Evolutionary conservation across 2,329 filamentous ascomycete genomes (phyloP).

Genomic region (Phialophora expanda): DNA sequence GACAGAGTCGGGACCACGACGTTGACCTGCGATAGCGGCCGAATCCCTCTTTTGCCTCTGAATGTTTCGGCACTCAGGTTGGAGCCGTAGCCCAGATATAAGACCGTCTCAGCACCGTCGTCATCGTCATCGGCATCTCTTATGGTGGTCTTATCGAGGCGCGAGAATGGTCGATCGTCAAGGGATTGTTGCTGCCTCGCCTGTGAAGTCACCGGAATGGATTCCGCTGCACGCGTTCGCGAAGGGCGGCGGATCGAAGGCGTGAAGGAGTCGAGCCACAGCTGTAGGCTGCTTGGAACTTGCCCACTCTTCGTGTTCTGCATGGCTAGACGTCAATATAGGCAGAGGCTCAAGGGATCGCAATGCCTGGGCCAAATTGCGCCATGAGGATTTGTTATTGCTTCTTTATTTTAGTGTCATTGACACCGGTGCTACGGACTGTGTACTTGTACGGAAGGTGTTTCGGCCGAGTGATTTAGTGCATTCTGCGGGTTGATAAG

Average conservation of each 20-base stretch:
- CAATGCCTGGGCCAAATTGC: conserved; percentile 23
- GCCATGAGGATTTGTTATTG: conserved; percentile 20
- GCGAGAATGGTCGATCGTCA: conserved; percentile 16
- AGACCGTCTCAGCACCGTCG: conserved; percentile 58
- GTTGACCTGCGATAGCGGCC: conserved; percentile 78
- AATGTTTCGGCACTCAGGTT: conserved; percentile 85
- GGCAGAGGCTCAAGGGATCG: conserved; percentile 8
- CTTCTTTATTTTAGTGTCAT: conserved; percentile 13
- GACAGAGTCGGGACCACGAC: conserved; percentile 79
- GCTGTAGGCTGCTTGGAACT: conserved; percentile 20
- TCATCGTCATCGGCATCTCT: conserved; percentile 30
- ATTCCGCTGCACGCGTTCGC: conserved; percentile 7
- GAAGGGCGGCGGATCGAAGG: neutral
- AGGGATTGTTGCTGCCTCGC: conserved; percentile 32
- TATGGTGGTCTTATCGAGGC: neutral
- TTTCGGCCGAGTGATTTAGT: conserved; percentile 22
- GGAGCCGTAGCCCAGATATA: conserved; percentile 90
- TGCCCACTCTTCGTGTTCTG: conserved; percentile 5
- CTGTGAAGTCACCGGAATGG: conserved; percentile 26
- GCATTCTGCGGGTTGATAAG: conserved; percentile 21
- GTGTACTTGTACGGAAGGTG: neutral
- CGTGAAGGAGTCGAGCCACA: conserved; percentile 26
- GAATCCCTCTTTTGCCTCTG: conserved; percentile 75
- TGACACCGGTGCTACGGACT: conserved; percentile 1
- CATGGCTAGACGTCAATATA: conserved; percentile 11